A percentile compares a stretch with the other conserved stretches of the same genome.
Evolutionary conservation across 306 rosid genomes (phyloP).

Genomic region (Myrica gale): DNA sequence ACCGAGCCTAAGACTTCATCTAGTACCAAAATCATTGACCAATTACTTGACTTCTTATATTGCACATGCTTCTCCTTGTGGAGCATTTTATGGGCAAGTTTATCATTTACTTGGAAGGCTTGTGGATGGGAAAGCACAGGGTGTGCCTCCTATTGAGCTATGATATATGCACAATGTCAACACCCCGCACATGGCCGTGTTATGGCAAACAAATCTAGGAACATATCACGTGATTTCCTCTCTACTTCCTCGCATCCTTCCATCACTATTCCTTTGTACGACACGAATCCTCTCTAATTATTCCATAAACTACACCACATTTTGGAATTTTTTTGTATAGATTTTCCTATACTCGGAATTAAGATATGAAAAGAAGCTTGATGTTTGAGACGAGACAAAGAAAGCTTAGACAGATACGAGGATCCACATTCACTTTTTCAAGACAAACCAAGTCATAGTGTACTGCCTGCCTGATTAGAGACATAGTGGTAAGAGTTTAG

Average conservation of each 20-base stretch:
- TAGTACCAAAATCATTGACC: neutral
- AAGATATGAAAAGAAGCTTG: neutral
- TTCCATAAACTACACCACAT: conserved; percentile 11
- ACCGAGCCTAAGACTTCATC: neutral
- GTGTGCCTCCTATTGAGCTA: neutral
- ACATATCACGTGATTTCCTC: conserved; percentile 39
- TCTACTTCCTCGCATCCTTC: conserved; percentile 15
- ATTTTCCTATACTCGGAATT: neutral
- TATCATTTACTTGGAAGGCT: neutral
- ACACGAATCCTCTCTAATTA: neutral
- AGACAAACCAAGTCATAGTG: too few relatives aligned
- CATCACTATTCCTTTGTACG: neutral
- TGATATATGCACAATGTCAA: neutral
- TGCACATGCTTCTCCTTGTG: neutral
- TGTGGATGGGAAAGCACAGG: neutral
- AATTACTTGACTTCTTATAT: too few relatives aligned
- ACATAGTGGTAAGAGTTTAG: too few relatives aligned
- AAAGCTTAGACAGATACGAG: too few relatives aligned
- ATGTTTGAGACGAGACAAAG: neutral
- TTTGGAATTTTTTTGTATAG: neutral
- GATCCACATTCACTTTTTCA: too few relatives aligned
- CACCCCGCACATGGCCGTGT: conserved; percentile 13
- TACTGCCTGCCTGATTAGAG: too few relatives aligned
- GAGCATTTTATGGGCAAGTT: neutral
- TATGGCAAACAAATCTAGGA: neutral